phyloP scores from a whole-genome alignment of 768 basidiomycete species.

The Hygrophorus pudorinus region DNA sequence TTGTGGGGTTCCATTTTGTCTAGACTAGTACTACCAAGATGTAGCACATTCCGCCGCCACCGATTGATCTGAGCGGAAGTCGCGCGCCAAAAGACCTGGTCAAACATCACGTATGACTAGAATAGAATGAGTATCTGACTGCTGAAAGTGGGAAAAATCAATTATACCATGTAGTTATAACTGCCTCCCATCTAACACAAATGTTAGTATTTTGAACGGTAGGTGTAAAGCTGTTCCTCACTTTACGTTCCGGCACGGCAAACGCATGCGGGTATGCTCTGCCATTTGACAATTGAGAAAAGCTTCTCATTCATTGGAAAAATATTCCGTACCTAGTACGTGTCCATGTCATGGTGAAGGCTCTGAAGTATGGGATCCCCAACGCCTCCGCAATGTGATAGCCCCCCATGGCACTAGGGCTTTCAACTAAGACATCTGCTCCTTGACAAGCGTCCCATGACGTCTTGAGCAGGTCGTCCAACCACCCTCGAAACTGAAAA shows the following conservation, averaged over 20 bases:
- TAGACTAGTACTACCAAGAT: slow-evolving; percentile 70
- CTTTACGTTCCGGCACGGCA: slow-evolving; percentile 93
- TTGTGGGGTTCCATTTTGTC: slow-evolving; percentile 98
- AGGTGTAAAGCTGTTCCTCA: slow-evolving; percentile 17
- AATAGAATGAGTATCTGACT: slow-evolving; percentile 5
- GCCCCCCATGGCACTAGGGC: slow-evolving; percentile 95
- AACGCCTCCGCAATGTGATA: slow-evolving; percentile 96
- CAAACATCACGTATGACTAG: slow-evolving; percentile 93
- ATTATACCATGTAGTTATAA: slow-evolving; percentile 91
- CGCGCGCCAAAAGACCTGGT: slow-evolving; percentile 95
- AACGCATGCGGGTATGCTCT: slow-evolving; percentile 97
- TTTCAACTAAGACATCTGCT: slow-evolving; percentile 89
- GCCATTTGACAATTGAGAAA: slow-evolving; percentile 5
- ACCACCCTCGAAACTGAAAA: slow-evolving; percentile 87
- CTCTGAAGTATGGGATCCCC: slow-evolving; percentile 86
- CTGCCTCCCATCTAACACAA: slow-evolving; percentile 75
- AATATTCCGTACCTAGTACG: slow-evolving; percentile 55
- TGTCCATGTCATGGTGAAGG: slow-evolving; percentile 98
- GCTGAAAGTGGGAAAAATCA: slow-evolving; percentile 10
- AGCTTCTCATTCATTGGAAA: background rate
- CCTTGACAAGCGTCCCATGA: slow-evolving; percentile 96
- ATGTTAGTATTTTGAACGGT: slow-evolving; percentile 8
- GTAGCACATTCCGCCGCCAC: slow-evolving; percentile 75
- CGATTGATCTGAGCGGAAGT: slow-evolving; percentile 91
- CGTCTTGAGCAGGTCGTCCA: slow-evolving; percentile 90